phyloP scores from a whole-genome alignment of 352 stramenopile genomes.

The Pythium apleroticum region DNA sequence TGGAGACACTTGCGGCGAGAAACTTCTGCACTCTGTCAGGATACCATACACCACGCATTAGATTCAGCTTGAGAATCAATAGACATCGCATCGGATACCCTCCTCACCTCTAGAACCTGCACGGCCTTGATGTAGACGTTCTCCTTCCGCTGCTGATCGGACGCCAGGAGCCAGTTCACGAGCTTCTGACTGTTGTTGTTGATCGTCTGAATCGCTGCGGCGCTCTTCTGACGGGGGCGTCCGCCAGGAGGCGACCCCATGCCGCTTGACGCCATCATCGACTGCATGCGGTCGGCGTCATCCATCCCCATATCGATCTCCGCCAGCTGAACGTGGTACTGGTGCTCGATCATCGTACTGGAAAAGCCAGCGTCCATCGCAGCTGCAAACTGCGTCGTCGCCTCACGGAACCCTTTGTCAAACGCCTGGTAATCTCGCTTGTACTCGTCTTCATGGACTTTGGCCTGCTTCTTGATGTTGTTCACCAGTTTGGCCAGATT shows the following conservation, averaged over 20 bases:
- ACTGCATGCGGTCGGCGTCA: constrained; percentile 8
- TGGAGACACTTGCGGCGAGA: constrained; percentile 59
- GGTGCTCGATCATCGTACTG: constrained; percentile 62
- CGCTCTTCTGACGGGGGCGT: constrained; percentile 22
- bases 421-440: constrained; percentile 68
- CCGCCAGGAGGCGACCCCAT: neutral
- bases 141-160: constrained; percentile 69
- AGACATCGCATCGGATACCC: neutral
- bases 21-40: constrained; percentile 51
- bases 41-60: neutral
- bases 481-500: constrained; percentile 54
- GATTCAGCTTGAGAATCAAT: neutral
- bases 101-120: constrained; percentile 53
- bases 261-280: constrained; percentile 1
- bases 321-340: constrained; percentile 56
- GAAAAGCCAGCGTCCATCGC: constrained; percentile 80
- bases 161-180: constrained; percentile 74
- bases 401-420: constrained; percentile 74
- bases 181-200: constrained; percentile 79
- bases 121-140: constrained; percentile 57
- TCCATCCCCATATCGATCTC: constrained; percentile 39
- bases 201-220: constrained; percentile 35
- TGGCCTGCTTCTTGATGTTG: constrained; percentile 77
- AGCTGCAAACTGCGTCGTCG: constrained; percentile 50
- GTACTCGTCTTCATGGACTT: constrained; percentile 73